Percentiles rank a stretch among this genome's conserved stretches.
These are phyloP conservation scores for Cyberlindnera saturnus DNA, from an alignment of 805 yeast species.

Conservation along the genomic window DNA sequence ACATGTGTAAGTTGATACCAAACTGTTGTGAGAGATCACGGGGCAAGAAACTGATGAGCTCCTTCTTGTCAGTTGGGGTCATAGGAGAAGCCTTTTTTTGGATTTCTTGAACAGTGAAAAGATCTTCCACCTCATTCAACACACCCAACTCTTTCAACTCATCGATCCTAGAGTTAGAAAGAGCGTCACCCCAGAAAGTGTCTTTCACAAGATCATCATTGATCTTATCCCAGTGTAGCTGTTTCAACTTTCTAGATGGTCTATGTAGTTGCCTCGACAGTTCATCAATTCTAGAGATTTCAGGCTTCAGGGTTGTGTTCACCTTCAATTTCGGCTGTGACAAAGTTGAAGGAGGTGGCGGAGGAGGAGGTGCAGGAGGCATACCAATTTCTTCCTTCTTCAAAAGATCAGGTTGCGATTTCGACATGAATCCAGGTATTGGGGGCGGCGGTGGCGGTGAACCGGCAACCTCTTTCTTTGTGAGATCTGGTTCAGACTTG, in stretches of 20 bases:
- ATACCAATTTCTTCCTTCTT: conserved; percentile 7
- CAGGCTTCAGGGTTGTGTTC: conserved; percentile 1
- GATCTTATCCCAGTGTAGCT: conserved; percentile 94
- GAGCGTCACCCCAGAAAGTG: conserved; percentile 78
- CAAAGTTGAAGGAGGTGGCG: conserved; percentile 20
- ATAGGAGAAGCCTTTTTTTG: conserved; percentile 28
- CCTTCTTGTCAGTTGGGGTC: conserved; percentile 9
- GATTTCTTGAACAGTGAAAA: conserved; percentile 77
- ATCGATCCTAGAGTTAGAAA: conserved; percentile 50
- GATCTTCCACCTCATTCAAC: conserved; percentile 73
- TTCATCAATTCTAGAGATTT: conserved; percentile 2
- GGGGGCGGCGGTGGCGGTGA: conserved; percentile 8
- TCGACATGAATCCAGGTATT: conserved; percentile 1
- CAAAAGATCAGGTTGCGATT: not conserved
- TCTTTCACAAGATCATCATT: conserved; percentile 60
- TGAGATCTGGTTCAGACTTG: conserved; percentile 2
- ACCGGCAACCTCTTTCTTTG: not conserved
- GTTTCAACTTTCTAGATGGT: conserved; percentile 63
- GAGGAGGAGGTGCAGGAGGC: conserved; percentile 24
- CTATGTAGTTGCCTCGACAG: conserved; percentile 11
- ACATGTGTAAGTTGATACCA: conserved; percentile 86
- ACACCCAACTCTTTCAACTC: conserved; percentile 72
- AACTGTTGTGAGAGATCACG: conserved; percentile 90
- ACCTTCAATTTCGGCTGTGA: conserved; percentile 15
- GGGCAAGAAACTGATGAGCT: conserved; percentile 58